Evolutionary conservation across 2,329 filamentous ascomycete species (phyloP), one percentile per base, ranked within the genome.

Genomic region (Fusarium foetens): DNA sequence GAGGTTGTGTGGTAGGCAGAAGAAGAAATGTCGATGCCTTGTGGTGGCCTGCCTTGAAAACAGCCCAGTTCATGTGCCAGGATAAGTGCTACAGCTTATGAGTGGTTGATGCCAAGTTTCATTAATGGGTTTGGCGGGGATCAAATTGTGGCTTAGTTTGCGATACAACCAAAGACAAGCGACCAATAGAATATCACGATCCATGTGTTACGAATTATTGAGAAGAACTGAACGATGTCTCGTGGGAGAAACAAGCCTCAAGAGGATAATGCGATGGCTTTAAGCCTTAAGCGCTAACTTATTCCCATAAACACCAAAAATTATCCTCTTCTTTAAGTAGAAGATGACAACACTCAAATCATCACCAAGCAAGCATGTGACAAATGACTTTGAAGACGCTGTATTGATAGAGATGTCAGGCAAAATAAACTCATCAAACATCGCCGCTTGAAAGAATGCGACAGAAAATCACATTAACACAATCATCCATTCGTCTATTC

Each of bases 91-190:
- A 70, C 53, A 60, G 72, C 73, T 71, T 60, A 52, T 68, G 60
- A 65, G 54, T 67, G 70, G 66, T 49, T 73, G 55, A 68, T 59
- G 72, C 66, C 63, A 74, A 72, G 74, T 76, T 69, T 73, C 74
- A 75, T 58, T 52, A 73, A 52, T 38, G 48, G 57, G 60, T 46
- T 58, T 46, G 45, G 70, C 48, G 61, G 70, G 42, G 69, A 29
- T 35, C 41, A 21, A 25, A 46, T 38, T 72, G 52, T 66, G 68
- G 68, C 61, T 73, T 52, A 59, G 70, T 57, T 52, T 52, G 41
- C 25, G 17, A 42, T 38, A 35, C 57, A 58, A 41, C 38, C 39
- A 25, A 58, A 35, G 35, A 39, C 43, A 42, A 36, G 45, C 29
- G 27, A 51, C 57, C 57, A 68, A 68, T 49, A n/a, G 6, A 39